These are phyloP conservation scores for Pezicula rhizophila DNA, from an alignment of 2,329 filamentous ascomycete genomes.

Conservation along the genomic window DNA sequence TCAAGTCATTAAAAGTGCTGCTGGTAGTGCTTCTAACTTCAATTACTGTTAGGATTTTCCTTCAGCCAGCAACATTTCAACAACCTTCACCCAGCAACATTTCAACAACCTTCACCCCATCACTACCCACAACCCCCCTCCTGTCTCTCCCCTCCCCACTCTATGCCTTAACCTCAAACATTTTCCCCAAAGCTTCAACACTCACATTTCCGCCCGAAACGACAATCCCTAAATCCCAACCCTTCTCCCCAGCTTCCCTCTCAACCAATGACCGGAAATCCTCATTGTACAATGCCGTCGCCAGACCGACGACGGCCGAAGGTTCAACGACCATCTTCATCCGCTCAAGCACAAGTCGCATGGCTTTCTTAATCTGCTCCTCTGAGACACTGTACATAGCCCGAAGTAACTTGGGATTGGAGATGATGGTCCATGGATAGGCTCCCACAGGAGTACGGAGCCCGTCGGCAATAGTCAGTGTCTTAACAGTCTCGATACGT, in stretches of 20 bases:
- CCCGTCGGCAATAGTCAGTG: constrained; percentile 83
- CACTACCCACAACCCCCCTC: constrained; percentile 10
- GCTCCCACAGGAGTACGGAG: constrained; percentile 75
- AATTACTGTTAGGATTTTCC: neutral
- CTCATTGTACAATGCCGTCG: constrained; percentile 77
- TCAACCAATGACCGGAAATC: constrained; percentile 70
- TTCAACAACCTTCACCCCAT: constrained; percentile 15
- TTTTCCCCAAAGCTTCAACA: constrained; percentile 44
- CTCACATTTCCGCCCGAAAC: constrained; percentile 56
- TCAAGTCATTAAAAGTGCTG: too few relatives aligned
- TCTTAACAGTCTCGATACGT: constrained; percentile 63
- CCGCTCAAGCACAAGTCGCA: constrained; percentile 75
- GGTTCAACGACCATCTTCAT: constrained; percentile 91
- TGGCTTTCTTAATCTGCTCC: constrained; percentile 70
- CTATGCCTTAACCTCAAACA: constrained; percentile 34
- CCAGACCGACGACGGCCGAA: constrained; percentile 76
- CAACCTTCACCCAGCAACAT: constrained; percentile 12
- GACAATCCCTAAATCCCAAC: constrained; percentile 65
- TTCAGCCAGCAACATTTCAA: constrained; percentile 18
- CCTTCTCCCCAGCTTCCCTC: constrained; percentile 60
- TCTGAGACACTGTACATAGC: constrained; percentile 72
- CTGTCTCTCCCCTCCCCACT: constrained; percentile 12
- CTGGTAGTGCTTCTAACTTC: too few relatives aligned
- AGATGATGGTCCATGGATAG: constrained; percentile 72
- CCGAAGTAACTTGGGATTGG: constrained; percentile 61